Evolutionary conservation across 352 stramenopile species (phyloP).

Genomic region (Peronospora belbahrii): DNA sequence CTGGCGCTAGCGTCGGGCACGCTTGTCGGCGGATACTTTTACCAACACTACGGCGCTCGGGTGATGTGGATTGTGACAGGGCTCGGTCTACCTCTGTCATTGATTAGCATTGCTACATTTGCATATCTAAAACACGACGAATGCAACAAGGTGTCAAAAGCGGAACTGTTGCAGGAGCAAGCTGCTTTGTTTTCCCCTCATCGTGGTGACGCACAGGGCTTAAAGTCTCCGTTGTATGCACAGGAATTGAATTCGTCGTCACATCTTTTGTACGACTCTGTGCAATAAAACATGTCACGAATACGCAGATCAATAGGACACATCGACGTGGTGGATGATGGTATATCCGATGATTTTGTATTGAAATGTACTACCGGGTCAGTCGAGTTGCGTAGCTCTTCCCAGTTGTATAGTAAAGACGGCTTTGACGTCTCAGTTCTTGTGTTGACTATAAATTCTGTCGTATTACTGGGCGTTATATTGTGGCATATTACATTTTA

Average conservation of each 20-base stretch:
- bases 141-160: not conserved
- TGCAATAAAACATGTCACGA: constrained; percentile 4
- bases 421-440: no score
- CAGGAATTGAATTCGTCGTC: constrained; percentile 8
- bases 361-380: no score
- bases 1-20: constrained; percentile 48
- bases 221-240: constrained; percentile 14
- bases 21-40: constrained; percentile 66
- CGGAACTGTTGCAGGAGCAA: constrained; percentile 12
- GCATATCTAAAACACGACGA: constrained; percentile 51
- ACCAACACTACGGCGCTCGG: constrained; percentile 54
- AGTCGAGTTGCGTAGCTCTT: no score
- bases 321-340: no score
- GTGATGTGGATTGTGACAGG: constrained; percentile 61
- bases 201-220: constrained; percentile 13
- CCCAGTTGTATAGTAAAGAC: no score
- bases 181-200: constrained; percentile 21
- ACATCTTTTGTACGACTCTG: constrained; percentile 16
- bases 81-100: constrained; percentile 50
- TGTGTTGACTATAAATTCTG: no score
- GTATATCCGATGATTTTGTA: no score
- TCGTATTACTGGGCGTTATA: no score
- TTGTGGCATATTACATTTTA: no score
- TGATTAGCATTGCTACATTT: constrained; percentile 49
- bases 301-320: not conserved